These are phyloP conservation scores for Erodium moschatum DNA, from an alignment of 441 rosid species.

Conservation along the genomic window DNA sequence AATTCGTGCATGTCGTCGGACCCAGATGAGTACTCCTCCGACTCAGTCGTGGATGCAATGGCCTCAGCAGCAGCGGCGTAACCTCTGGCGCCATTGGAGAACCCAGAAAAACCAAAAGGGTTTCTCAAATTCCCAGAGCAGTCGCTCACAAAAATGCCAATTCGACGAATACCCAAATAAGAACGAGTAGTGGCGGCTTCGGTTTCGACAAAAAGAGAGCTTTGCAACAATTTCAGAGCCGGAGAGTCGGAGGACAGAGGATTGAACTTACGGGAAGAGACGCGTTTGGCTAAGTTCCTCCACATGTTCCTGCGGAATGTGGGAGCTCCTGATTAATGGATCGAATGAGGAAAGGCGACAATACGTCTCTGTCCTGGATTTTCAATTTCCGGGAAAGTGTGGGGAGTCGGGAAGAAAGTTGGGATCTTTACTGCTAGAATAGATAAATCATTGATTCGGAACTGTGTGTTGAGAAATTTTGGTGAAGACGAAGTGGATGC, in stretches of 20 bases:
- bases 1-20: conserved; percentile 56
- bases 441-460: too few species aligned
- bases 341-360: too few species aligned
- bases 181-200: conserved; percentile 13
- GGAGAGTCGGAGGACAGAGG: conserved; percentile 16
- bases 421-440: not conserved
- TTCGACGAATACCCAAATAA: conserved; percentile 21
- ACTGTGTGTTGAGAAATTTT: not conserved
- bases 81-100: conserved; percentile 19
- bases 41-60: conserved; percentile 21
- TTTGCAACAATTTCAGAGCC: conserved; percentile 14
- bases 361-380: not conserved
- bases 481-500: not conserved
- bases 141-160: conserved; percentile 1
- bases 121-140: conserved; percentile 18
- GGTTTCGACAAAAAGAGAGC: conserved; percentile 14
- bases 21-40: conserved; percentile 65
- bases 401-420: not conserved
- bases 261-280: conserved; percentile 34
- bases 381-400: not conserved
- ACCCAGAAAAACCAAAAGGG: conserved; percentile 21
- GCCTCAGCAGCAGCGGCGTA: conserved; percentile 53
- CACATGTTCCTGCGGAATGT: conserved; percentile 41
- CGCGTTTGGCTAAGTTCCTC: conserved; percentile 51
- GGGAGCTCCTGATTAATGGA: too few species aligned